Evolutionary conservation across 495 filamentous ascomycete species (phyloP).

Genomic region (Annulohypoxylon stygium): DNA sequence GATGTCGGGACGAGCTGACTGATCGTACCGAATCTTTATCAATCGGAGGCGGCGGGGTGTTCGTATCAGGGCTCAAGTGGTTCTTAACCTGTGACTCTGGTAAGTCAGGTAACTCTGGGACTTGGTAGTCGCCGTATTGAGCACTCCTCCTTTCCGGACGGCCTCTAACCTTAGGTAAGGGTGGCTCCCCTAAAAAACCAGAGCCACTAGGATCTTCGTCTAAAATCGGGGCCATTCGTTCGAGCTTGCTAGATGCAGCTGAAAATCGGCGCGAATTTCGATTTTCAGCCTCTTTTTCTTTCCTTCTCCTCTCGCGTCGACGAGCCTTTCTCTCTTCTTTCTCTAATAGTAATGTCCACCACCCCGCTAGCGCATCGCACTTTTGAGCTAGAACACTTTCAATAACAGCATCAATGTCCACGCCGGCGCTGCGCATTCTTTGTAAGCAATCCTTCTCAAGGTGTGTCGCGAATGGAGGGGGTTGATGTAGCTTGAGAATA

Average conservation of each 20-base stretch:
- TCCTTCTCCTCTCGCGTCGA: constrained; percentile 85
- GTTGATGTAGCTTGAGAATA: constrained; percentile 86
- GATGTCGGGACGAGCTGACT: constrained; percentile 73
- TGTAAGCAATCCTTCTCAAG: constrained; percentile 92
- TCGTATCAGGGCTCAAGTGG: constrained; percentile 56
- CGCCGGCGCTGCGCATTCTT: constrained; percentile 93
- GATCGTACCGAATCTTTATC: constrained; percentile 84
- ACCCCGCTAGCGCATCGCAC: constrained; percentile 91
- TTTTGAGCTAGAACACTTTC: constrained; percentile 91
- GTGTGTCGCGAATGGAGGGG: constrained; percentile 86
- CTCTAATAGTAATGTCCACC: constrained; percentile 96
- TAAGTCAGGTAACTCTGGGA: constrained; percentile 79
- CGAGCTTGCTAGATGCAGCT: constrained; percentile 85
- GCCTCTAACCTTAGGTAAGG: constrained; percentile 70
- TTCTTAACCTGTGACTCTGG: constrained; percentile 68
- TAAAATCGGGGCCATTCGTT: constrained; percentile 79
- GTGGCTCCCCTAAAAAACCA: constrained; percentile 57
- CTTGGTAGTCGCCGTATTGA: constrained; percentile 61
- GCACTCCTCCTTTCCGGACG: constrained; percentile 65
- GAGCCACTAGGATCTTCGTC: constrained; percentile 65
- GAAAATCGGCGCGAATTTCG: constrained; percentile 85
- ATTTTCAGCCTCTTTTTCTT: constrained; percentile 83
- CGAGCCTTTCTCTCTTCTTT: constrained; percentile 93
- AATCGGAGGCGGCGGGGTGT: constrained; percentile 73
- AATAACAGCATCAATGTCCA: constrained; percentile 93